Evolutionary conservation across 2,329 filamentous ascomycete species (phyloP), one percentile per base, ranked within the genome.

Genomic region (Thermothelomyces thermophilus): DNA sequence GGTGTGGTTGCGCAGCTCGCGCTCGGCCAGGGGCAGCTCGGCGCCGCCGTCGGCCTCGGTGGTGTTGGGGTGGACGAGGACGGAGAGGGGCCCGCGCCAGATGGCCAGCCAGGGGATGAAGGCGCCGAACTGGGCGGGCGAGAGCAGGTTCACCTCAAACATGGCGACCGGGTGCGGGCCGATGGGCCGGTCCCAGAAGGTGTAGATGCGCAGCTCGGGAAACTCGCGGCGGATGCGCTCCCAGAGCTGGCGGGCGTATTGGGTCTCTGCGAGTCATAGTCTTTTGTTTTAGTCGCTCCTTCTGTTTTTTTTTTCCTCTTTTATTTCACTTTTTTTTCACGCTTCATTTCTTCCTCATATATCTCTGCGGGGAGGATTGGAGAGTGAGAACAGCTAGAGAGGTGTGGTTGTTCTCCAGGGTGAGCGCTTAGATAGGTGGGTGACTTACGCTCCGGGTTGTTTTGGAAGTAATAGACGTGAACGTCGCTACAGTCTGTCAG

Each of bases 111-210:
- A 95, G 0, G 87, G 77, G 34, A 96, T 71, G 61, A 95, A 94
- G 0, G 90, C 90, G 0, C 90, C 90, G 62, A 95, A 95, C 65
- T 95, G 87, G 3, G 81, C 83, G 0, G 90, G 90, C 0, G 84
- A 89, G 65, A 91, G 88, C 17, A 95, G 40, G 59, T 94, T 94
- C 40, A 95, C 88, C 68, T 96, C 90, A 61, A 95, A 95, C 89
- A 95, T 95, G 46, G 83, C 86, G 0, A 89, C 67, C 0, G 86
- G 83, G 65, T 95, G 90, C 0, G 90, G 90, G 0, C 90, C 90
- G 24, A 95, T 68, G 0, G 90, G 88, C 13, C 71, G 68, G 57
- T 93, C 84, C 78, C 81, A 94, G 57, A 95, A 72, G 13, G 68
- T 73, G 65, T 95, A 95, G 59, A 94, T 84, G 47, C 89, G 79